Conservation (phyloP, 2,329 filamentous ascomycete genomes). For the Epichloe glyceriae region DNA sequence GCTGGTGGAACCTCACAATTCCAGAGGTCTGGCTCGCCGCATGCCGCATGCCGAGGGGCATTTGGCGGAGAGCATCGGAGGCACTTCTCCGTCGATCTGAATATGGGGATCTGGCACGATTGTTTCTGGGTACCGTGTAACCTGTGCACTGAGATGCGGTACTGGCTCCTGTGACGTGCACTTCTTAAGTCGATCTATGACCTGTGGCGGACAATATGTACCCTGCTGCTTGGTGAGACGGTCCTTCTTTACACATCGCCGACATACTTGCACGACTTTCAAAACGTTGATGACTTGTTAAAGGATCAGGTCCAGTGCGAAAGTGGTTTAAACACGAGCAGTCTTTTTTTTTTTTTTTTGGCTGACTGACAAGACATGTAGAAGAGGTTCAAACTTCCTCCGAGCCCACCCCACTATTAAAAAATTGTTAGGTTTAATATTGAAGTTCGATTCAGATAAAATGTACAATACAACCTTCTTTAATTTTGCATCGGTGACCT, state of each 20-base stretch:
- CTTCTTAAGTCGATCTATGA: conserved; percentile 1
- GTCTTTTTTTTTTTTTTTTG: no score
- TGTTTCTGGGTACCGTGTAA: conserved; percentile 2
- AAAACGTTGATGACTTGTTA: not conserved
- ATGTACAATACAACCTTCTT: no score
- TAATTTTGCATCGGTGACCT: no score
- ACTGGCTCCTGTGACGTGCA: not conserved
- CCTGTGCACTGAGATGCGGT: conserved; percentile 6
- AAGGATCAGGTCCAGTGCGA: no score
- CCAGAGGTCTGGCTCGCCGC: conserved; percentile 3
- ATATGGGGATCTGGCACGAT: not conserved
- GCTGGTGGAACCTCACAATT: conserved; percentile 3
- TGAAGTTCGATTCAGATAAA: no score
- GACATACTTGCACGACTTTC: not conserved
- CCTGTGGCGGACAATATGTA: conserved; percentile 1
- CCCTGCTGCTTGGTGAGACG: not conserved
- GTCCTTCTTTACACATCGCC: not conserved
- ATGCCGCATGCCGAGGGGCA: not conserved
- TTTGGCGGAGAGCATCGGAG: not conserved
- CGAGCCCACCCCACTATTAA: no score
- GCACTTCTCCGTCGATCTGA: not conserved
- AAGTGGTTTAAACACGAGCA: no score
- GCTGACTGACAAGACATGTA: no score
- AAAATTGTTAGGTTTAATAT: no score
- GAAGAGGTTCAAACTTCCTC: no score